Base-by-base conservation (phyloP, 148 eudicot genomes). In the Amaranthus hypochondriacus region DNA sequence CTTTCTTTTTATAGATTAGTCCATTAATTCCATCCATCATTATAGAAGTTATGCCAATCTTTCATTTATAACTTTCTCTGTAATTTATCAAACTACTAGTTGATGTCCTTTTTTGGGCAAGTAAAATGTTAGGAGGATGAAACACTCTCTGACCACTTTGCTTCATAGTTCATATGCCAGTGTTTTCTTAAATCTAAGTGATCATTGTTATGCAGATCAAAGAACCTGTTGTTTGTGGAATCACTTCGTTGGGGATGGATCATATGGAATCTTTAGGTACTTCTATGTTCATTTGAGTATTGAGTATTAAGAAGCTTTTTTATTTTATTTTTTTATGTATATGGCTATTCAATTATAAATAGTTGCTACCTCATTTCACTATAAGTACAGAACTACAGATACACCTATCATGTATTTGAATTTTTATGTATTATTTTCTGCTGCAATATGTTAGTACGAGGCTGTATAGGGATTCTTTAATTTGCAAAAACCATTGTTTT, bases 241-340 rank as follows among this genome's bases (percentile, higher is more conserved):
- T 92, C 75, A 73, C 92, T 70, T 87, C 95, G 52, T 73, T 92
- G 81, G 97, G 97, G 55, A 88, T 92, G 94, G 97, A 92, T 82
- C 97, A 92, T 80, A 80, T 87, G 82, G 95, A 92, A 74, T 66
- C 76, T 56, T 81, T 92, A 82, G 97, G 97, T 92, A 75, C 75
- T 58, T n/a, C 54, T 66, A 46, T 74, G 52, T 71, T 46, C 71
- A 18, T 48, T 54, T 56, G 70, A 43, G 8, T 49, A 15, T 51
- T 21, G 51, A 48, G 48, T 65, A 28, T 28, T 28, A 28, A 28
- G 39, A 28, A 28, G 39, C 39, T 28, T 28, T 28, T 28, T 28
- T 28, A 2, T 28, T 28, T 28, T 28, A 0, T 28, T 28, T 28
- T 28, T 28, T 28, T 28, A 28, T 28, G 39, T 28, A 28, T 28